Base-by-base conservation (phyloP, 805 yeast genomes). In the Metschnikowia kunwiensis region DNA sequence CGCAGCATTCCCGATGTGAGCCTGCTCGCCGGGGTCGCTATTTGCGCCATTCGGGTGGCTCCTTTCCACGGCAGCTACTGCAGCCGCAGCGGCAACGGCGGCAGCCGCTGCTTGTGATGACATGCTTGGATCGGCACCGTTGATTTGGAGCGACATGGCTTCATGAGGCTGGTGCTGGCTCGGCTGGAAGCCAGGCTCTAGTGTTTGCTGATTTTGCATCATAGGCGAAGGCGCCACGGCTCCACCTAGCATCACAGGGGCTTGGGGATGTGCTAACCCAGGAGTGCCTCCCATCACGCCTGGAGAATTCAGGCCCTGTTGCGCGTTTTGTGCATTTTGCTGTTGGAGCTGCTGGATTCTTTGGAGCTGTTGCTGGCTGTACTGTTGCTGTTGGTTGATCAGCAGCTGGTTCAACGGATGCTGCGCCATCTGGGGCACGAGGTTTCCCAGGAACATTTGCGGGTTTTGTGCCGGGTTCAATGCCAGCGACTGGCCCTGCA, bases 271-370 rank as follows among this genome's bases (percentile, higher is more conserved):
- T n/a, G 23, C 19, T 6, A 12, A 10, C 8, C 25, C 32, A 10
- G 32, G 36, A 9, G 36, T 23, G 13, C 22, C 25, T n/a, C 25
- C 24, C 5, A 32, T 17, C n/a, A 19, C 13, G 11, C 29, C 26
- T 24, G 16, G 32, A 7, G 37, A 11, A 22, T 8, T 26, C 17
- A 30, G 34, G 14, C 20, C 27, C 14, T 34, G 34, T 17, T 27
- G 39, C 14, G 24, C 29, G 13, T 25, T 32, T 16, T 32, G 44
- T 21, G 24, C 24, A 18, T 33, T 34, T n/a, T 37, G 43, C 41
- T 42, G 47, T 26, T 32, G 44, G 34, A 40, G 24, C 8, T 36
- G 40, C 24, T 37, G 41, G 12, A 32, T 27, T 13, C 35, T 25
- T 22, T 33, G 44, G 10, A 33, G 39, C 21, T 27, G 36, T 23